Base-by-base conservation (phyloP, 73 alveolate genomes). In the Blepharisma stoltei region DNA sequence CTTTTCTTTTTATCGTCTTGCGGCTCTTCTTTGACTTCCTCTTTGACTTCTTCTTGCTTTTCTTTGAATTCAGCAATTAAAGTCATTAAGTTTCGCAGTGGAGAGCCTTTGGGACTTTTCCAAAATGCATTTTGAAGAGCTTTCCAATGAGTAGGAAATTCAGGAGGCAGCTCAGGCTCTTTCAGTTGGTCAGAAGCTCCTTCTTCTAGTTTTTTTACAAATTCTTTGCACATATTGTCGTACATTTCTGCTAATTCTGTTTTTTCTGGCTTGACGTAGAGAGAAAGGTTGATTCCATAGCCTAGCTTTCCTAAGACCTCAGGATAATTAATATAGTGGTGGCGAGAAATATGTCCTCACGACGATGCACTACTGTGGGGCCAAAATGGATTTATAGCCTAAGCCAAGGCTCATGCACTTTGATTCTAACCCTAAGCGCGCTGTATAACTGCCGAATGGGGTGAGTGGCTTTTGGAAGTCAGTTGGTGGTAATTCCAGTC, bases 21-120 rank as follows among this genome's bases (percentile, higher is more conserved):
- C 1, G 7, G 27, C 54, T 54, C 47, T 50, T 20, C 81, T 60
- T 60, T 38, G 2, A 14, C 23, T 18, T 8, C 45, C 23, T 60
- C 73, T 14, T 8, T 38, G 46, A 60, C 73, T 60, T 60, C 73
- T 25, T 60, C 46, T 9, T n/a, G 73, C 23, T 60, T 60, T 14
- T 60, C 23, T 60, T 60, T n/a, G 23, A 20, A 60, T 25, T 60
- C 73, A 60, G 23, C 46, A 60, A 38, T n/a, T 14, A 60, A 25
- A 25, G 23, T 14, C 46, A 60, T n/a, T 9, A 60, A 25, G 23
- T 60, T 60, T 25, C 46, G 14, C 5, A 60, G 45, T 14, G 73
- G 73, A 9, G 73, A 60, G 5, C 23, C 23, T 25, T 60, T 60
- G 0, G 37, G 73, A 60, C 49, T 20, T 60, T 60, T 60, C 37